Base-by-base conservation (phyloP, 306 rosid species). In the Luffa aegyptiaca region DNA sequence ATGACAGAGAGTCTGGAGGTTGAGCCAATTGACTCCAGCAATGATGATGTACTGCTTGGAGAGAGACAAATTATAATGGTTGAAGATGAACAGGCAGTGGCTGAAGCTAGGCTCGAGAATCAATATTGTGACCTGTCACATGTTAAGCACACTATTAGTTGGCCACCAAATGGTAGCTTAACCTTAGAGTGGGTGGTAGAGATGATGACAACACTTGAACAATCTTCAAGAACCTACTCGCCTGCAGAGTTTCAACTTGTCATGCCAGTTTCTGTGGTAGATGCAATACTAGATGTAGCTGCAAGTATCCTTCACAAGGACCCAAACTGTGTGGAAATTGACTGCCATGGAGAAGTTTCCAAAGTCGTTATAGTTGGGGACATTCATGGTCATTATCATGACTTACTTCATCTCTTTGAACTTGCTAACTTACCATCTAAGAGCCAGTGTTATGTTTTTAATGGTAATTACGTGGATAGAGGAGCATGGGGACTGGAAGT, bases 401-500 rank as follows among this genome's bases (percentile, higher is more conserved):
- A 92, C 87, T 83, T 94, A 82, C 84, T 90, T 56, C 82, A 83
- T 80, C 86, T 94, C 33, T 85, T 94, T 42, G 86, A 79, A 81
- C 86, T 86, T 81, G 91, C 89, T 13, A 96, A 96, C 45, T 53
- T 83, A 48, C 96, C 97, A 41, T 94, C 94, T 53, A 92, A 91
- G 86, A 86, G 83, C 77, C 97, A 86, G 79, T 83, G 80, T 70
- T 94, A 88, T 81, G 90, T 94, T 80, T 92, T 90, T 84, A 92
- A 89, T 86, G 98, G 98, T 55, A 88, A 92, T 64, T 94, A 94
- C 84, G 96, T 94, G 52, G 89, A 85, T 83, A 86, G 84, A 80
- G 97, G 96, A 86, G 92, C 94, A 76, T 84, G 88, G 91, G 96
- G 98, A 48, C 72, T 94, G 84, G 98, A 94, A 86, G 96, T 92